Conservation (phyloP, 345 rosid genomes). For the Populus simonii region DNA sequence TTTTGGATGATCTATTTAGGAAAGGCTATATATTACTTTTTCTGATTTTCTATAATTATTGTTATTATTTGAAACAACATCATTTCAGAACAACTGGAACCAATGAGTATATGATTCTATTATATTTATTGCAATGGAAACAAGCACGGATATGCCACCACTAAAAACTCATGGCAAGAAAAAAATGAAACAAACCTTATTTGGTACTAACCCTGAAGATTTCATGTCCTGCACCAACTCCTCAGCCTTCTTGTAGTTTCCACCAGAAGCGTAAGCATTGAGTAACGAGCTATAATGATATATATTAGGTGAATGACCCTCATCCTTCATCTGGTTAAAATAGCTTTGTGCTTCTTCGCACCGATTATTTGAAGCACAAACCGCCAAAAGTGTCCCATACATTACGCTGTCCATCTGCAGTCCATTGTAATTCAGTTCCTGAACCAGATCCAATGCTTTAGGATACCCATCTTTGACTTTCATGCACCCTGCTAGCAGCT, state of each 20-base stretch:
- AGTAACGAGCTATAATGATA: constrained; percentile 87
- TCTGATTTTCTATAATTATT: not conserved
- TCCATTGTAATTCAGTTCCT: constrained; percentile 53
- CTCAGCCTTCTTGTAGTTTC: constrained; percentile 77
- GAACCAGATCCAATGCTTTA: constrained; percentile 67
- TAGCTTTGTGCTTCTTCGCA: constrained; percentile 69
- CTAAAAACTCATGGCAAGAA: constrained; percentile 1
- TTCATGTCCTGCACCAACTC: constrained; percentile 71
- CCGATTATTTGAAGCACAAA: constrained; percentile 81
- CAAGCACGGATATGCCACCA: not conserved
- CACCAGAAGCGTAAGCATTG: constrained; percentile 73
- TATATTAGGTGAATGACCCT: constrained; percentile 64
- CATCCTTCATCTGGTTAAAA: constrained; percentile 73
- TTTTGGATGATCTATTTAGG: not conserved
- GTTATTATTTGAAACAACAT: constrained; percentile 1
- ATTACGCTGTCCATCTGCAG: constrained; percentile 71
- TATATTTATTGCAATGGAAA: not conserved
- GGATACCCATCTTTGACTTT: constrained; percentile 63
- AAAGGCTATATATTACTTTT: not conserved
- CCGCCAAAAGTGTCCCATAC: constrained; percentile 80
- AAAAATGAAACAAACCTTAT: constrained; percentile 61
- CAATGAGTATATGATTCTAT: not conserved
- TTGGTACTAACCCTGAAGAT: constrained; percentile 72
- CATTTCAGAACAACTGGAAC: not conserved
- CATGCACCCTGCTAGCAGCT: constrained; percentile 89